A percentile compares a stretch with the other conserved stretches of the same genome.
phyloP scores from a whole-genome alignment of 257 asterid species.

The Fraxinus anomala region DNA sequence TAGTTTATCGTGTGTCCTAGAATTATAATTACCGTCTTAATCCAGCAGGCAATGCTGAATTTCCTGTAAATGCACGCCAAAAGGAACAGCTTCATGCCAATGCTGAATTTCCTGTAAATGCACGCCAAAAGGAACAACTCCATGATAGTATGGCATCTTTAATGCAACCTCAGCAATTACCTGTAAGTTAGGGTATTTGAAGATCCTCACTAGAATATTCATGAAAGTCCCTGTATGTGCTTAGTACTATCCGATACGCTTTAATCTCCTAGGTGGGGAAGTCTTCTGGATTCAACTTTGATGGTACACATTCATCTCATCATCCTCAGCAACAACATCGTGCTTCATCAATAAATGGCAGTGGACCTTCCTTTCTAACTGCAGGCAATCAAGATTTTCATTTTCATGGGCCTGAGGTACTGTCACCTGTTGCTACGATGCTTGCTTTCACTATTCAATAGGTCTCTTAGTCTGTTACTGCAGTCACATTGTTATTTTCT shows the following conservation, averaged over 20 bases:
- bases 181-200: slow-evolving; percentile 52
- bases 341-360: slow-evolving; percentile 62
- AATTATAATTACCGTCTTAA: slow-evolving; percentile 39
- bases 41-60: slow-evolving; percentile 64
- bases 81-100: slow-evolving; percentile 74
- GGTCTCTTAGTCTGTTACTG: background rate
- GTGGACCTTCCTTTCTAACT: slow-evolving; percentile 62
- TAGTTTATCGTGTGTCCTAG: slow-evolving; percentile 13
- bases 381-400: slow-evolving; percentile 73
- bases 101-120: slow-evolving; percentile 59
- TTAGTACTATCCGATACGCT: slow-evolving; percentile 16
- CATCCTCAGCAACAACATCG: slow-evolving; percentile 76
- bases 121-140: slow-evolving; percentile 75
- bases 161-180: slow-evolving; percentile 75
- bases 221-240: slow-evolving; percentile 13
- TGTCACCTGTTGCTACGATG: background rate
- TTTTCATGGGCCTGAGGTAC: slow-evolving; percentile 75
- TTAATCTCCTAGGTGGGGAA: slow-evolving; percentile 65
- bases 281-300: slow-evolving; percentile 71
- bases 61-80: slow-evolving; percentile 57
- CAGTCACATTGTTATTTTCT: background rate
- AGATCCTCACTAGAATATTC: slow-evolving; percentile 24
- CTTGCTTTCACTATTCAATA: background rate
- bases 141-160: slow-evolving; percentile 66
- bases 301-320: slow-evolving; percentile 74